Conservation (phyloP, 306 rosid species). For the Elaeagnus macrophylla region DNA sequence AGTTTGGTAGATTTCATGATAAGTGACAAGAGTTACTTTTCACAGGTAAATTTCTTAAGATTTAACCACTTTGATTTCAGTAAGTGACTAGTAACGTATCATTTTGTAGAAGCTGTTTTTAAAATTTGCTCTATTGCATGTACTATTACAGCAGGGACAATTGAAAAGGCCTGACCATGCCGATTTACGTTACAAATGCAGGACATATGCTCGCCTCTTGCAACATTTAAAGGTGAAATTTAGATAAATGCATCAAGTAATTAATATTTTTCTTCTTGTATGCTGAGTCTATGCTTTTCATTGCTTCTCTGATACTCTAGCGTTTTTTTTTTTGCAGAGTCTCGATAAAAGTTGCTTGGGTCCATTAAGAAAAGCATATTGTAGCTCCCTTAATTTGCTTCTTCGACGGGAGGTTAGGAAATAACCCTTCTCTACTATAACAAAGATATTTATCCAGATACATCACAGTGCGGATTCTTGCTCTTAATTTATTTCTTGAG, state of each 20-base stretch:
- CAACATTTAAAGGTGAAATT: slow-evolving; percentile 73
- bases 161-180: slow-evolving; percentile 98
- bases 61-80: neutral
- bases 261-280: slow-evolving; percentile 4
- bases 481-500: neutral
- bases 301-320: slow-evolving; percentile 8
- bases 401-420: slow-evolving; percentile 83
- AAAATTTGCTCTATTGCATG: slow-evolving; percentile 23
- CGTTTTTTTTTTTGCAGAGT: slow-evolving; percentile 42
- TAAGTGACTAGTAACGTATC: slow-evolving; percentile 7
- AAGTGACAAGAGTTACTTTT: slow-evolving; percentile 77
- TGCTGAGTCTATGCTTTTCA: slow-evolving; percentile 3
- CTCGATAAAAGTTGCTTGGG: slow-evolving; percentile 78
- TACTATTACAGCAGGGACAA: slow-evolving; percentile 68
- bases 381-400: slow-evolving; percentile 85
- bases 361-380: slow-evolving; percentile 68
- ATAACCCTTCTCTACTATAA: slow-evolving; percentile 17
- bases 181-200: slow-evolving; percentile 83
- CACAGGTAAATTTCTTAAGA: slow-evolving; percentile 54
- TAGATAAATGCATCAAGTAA: slow-evolving; percentile 10
- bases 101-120: slow-evolving; percentile 8
- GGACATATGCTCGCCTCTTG: slow-evolving; percentile 86
- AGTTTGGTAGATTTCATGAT: slow-evolving; percentile 82
- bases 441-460: slow-evolving; percentile 3
- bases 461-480: neutral